phyloP scores from a whole-genome alignment of 2,329 filamentous ascomycete species.

The Ophiostoma montium region DNA sequence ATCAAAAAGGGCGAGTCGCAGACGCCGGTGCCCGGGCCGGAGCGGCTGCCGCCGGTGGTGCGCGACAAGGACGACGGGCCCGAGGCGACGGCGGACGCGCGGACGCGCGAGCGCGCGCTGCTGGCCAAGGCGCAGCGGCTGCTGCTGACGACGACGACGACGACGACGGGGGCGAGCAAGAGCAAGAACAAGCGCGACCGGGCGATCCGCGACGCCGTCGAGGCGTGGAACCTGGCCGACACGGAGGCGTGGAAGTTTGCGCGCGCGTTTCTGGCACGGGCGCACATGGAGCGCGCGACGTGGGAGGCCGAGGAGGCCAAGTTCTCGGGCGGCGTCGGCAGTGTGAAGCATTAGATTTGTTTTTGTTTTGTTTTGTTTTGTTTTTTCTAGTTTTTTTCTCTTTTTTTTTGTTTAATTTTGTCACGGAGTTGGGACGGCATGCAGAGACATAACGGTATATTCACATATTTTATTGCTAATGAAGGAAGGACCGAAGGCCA shows the following conservation, averaged over 20 bases:
- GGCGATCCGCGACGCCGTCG: conserved; percentile 38
- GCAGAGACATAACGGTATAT: background rate
- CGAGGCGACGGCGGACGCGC: conserved; percentile 35
- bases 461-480: background rate
- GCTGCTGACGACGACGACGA: too few relatives aligned
- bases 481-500: too few relatives aligned
- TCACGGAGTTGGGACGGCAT: background rate
- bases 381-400: background rate
- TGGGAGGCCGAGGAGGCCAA: conserved; percentile 59
- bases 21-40: conserved; percentile 43
- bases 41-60: conserved; percentile 37
- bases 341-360: conserved; percentile 15
- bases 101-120: conserved; percentile 39
- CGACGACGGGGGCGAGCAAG: too few relatives aligned
- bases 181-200: conserved; percentile 30
- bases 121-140: conserved; percentile 32
- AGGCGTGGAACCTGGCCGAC: conserved; percentile 57
- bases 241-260: conserved; percentile 67
- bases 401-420: background rate
- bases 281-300: conserved; percentile 44
- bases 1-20: conserved; percentile 39
- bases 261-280: conserved; percentile 50
- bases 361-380: background rate
- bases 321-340: conserved; percentile 48
- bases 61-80: conserved; percentile 34